Evolutionary conservation across 2,329 filamentous ascomycete species (phyloP), one percentile per base, ranked within the genome.

Genomic region (Aspergillus sp.): DNA sequence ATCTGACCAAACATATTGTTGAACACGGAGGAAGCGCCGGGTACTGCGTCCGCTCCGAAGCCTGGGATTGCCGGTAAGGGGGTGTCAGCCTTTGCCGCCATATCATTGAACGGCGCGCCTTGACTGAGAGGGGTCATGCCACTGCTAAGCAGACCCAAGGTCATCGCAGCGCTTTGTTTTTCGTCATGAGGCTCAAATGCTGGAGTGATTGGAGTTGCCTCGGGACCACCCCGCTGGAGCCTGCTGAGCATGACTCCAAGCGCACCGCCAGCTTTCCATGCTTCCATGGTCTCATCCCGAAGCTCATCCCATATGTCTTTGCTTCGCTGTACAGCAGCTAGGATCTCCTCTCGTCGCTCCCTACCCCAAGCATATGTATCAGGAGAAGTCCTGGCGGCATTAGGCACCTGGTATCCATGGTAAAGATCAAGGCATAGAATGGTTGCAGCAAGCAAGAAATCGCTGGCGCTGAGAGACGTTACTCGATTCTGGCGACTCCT

Each of bases 371-470:
- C 82, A 65, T 79, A 80, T 4, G 74, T 72, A 61, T 80, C 78
- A 31, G 71, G 75, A 1, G 77, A 76, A 30, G 70, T 68, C 53
- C 69, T 72, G 41, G 72, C 73, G 4, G 73, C 68, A 28, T 68
- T 67, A 30, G 74, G 73, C 17, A 76, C 61, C 60, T 79, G 76
- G 43, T 74, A 64, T 7, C 74, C 74, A 57, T 91, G 89, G 71
- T 95, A 91, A 1, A 97, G 83, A 70, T 97, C 93, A 30, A 96
- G 83, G 57, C 89, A 88, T 4, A 97, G 84, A 49, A 97, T 85
- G 84, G 95, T 96, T 4, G 91, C 91, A 2, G 92, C 91, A 13
- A 97, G 83, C 7, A 96, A 82, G 74, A 96, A 97, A 72, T 97
- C 93, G 71, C 91, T 90, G 9, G 90, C 91, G 1, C 90, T 92